phyloP scores from a whole-genome alignment of 768 basidiomycete genomes.

The Rhodotorula paludigena region DNA sequence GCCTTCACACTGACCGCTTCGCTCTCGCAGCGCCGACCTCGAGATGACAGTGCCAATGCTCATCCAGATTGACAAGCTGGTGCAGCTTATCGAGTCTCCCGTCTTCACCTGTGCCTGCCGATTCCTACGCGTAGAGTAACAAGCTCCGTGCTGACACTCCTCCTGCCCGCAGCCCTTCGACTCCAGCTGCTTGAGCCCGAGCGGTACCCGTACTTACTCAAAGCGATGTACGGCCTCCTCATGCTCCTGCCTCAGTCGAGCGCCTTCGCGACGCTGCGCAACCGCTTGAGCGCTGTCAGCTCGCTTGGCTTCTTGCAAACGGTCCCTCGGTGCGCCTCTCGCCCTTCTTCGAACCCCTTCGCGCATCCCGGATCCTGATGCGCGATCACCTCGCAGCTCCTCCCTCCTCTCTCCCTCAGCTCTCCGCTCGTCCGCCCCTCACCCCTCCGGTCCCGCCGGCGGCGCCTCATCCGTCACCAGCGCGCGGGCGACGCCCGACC shows the following conservation, averaged over 20 bases:
- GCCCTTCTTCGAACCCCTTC: neutral
- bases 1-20: conserved; percentile 38
- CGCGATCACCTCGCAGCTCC: neutral
- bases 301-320: conserved; percentile 90
- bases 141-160: neutral
- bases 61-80: conserved; percentile 94
- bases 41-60: conserved; percentile 92
- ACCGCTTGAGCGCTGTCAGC: conserved; percentile 89
- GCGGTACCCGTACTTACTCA: conserved; percentile 90
- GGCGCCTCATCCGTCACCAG: conserved; percentile 44
- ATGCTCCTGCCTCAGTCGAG: conserved; percentile 97
- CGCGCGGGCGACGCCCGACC: conserved; percentile 55
- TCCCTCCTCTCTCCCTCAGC: neutral
- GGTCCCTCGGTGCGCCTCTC: conserved; percentile 53
- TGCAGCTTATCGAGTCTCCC: conserved; percentile 94
- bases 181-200: conserved; percentile 95
- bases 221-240: conserved; percentile 90
- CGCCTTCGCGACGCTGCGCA: conserved; percentile 88
- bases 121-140: neutral
- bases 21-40: conserved; percentile 69
- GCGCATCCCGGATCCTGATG: neutral
- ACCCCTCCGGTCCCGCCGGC: conserved; percentile 1
- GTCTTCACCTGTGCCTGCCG: conserved; percentile 84
- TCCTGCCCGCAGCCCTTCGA: conserved; percentile 52
- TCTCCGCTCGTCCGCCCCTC: neutral